These are phyloP conservation scores for Fraxinus albicans DNA, from an alignment of 305 asterid genomes.

Conservation along the genomic window DNA sequence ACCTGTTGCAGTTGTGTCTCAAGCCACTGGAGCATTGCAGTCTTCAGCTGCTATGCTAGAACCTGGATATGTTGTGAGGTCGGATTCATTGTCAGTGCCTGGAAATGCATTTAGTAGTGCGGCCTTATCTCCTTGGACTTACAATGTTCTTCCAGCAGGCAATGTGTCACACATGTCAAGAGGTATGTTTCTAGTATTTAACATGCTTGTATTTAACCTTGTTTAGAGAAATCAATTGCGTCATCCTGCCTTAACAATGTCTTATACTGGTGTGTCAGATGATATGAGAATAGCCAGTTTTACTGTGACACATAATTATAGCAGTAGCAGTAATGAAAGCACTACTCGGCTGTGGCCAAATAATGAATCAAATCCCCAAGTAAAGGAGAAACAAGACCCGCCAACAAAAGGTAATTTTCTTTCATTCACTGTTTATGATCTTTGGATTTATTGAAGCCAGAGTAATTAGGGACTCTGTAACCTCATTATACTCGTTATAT, in stretches of 20 bases:
- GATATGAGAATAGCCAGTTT: slow-evolving; percentile 40
- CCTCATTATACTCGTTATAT: slow-evolving; percentile 9
- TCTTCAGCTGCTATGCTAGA: slow-evolving; percentile 51
- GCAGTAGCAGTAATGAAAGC: slow-evolving; percentile 72
- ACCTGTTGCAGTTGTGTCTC: slow-evolving; percentile 38
- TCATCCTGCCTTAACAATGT: background rate
- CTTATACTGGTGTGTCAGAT: slow-evolving; percentile 40
- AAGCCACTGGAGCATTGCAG: slow-evolving; percentile 43
- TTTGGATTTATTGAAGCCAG: slow-evolving; percentile 3
- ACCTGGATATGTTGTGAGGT: slow-evolving; percentile 41
- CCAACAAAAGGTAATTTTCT: slow-evolving; percentile 51
- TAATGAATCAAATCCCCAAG: slow-evolving; percentile 36
- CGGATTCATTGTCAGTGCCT: slow-evolving; percentile 49
- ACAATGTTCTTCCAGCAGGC: slow-evolving; percentile 40
- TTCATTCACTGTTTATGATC: background rate
- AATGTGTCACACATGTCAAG: slow-evolving; percentile 32
- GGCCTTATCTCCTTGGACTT: slow-evolving; percentile 54
- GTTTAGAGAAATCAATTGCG: slow-evolving; percentile 1
- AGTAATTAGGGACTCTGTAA: background rate
- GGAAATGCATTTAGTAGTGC: slow-evolving; percentile 36
- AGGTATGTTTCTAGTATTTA: slow-evolving; percentile 38
- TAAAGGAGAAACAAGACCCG: slow-evolving; percentile 33
- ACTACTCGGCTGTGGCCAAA: slow-evolving; percentile 37
- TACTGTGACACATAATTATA: slow-evolving; percentile 34
- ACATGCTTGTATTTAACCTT: slow-evolving; percentile 12